Evolutionary conservation across 164 flowering plant genomes (phyloP), one percentile per base, ranked within the genome.

Genomic region (Aristolochia fimbriata): DNA sequence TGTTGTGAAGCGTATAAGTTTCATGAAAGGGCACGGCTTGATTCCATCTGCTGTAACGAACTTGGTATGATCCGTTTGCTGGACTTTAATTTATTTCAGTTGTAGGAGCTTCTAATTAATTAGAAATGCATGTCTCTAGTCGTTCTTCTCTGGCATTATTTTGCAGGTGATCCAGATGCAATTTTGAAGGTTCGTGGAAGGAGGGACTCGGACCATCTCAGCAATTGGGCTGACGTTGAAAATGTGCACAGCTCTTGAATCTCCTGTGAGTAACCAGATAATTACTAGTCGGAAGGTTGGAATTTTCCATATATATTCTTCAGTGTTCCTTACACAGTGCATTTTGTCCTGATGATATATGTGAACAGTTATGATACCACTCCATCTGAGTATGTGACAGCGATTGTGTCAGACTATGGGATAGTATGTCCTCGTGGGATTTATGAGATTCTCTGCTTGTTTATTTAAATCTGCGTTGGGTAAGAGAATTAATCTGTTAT

Each of bases 1-100:
- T 88, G 96, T 47, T 91, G 98, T 68, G 98, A 91, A 75, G 88
- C 98, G 25, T 91, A 91, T 66, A 91, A 91, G 63, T 88, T 91
- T 70, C 88, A 91, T 60, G 97, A 88, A 67, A 77, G 97, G 74
- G 97, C 88, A 20, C 97, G 83, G 66, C 95, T 91, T 68, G 98
- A 91, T 79, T 91, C 98, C 54, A 87, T 91, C 61, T 91, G 98
- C 80, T 83, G 80, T 27, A 88, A 91, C 68, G 96, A 91, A 71
- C 86, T 91, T 17, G 98, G 96, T 91, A 83, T 59, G 78, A 17
- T 24, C 48, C 10, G 24, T 52, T 56, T 1, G 43, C 1, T 52
- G 22, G 17, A n/a, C 30, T 8, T 22, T 52, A 19, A 15, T 27
- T 11, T 2, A 2, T 4, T 33, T 23, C 25, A n/a, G n/a, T n/a